Evolutionary conservation across 495 filamentous ascomycete genomes (phyloP), one percentile per base, ranked within the genome.

Genomic region (Trichoderma virens): DNA sequence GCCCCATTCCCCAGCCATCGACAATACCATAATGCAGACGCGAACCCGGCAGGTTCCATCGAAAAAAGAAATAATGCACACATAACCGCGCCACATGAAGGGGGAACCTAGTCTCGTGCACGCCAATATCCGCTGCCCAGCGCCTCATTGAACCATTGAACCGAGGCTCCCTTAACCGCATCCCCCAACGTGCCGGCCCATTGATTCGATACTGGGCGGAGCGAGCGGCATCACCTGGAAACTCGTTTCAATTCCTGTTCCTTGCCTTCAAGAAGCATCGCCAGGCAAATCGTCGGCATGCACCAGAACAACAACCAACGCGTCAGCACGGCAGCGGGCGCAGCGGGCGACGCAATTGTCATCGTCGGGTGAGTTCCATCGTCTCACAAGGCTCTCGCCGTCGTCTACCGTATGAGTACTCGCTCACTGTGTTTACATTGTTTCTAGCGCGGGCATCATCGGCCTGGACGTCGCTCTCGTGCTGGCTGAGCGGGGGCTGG

Each of bases 391-490:
- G 9, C 60, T 11, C 30, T 61, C 60, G 1, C 2, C 23, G n/a
- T 43, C 20, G 13, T 2, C 61, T 13, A 3, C 16, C 28, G 20
- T 4, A 16, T n/a, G 9, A 14, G 8, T 30, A 16, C 25, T 30
- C 8, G 25, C 27, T 56, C 27, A 56, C 51, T 30, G 51, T 56
- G 23, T 27, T 28, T 30, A 7, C 34, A 3, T 35, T 25, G 11
- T 47, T 31, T 62, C 2, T 39, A 61, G 59, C 59, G 59, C 59
- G 31, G 74, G 72, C 31, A 70, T 74, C n/a, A 73, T 76, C 62
- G 74, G 72, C 18, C 62, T 76, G 5, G 67, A 74, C 60, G 71
- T 74, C n/a, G 74, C 74, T n/a, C 56, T 73, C 8, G 71, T 70
- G 11, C 67, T 74, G 4, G 67, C 72, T 1, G 66, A 71, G 43